Base-by-base conservation (phyloP, 306 rosid genomes). In the Begonia fuchsioides region DNA sequence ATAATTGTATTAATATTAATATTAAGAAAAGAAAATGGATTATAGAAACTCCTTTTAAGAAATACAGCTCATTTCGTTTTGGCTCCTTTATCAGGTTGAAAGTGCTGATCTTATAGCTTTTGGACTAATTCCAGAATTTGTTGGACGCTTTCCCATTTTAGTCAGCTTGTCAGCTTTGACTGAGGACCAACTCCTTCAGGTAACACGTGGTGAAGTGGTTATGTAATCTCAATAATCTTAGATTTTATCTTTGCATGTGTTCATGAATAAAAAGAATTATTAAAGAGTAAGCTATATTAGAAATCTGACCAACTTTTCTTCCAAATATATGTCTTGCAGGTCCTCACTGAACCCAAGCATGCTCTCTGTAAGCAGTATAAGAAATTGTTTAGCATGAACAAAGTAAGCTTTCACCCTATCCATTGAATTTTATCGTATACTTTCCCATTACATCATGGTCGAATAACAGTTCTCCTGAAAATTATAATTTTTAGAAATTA, bases 71-170 rank as follows among this genome's bases (percentile, higher is more conserved):
- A 9, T 35, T 43, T 65, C 10, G 13, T 47, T 44, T 52, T 54
- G 57, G 44, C 49, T 26, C 16, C 41, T 74, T 76, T 58, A n/a
- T 56, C 87, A 88, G 97, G 97, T 78, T 62, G 97, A 84, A 72
- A 88, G 97, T 78, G 51, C 90, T 17, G 97, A 88, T 84, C 95
- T 88, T 47, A 81, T 88, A 66, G 84, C 95, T 13, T 88, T 76
- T 67, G 97, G 97, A 19, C 95, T 88, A 66, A 84, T 88, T 67
- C 95, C 97, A n/a, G 97, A 88, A 77, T 88, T 88, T 72, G 76
- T 88, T 50, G 97, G 97, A 53, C 80, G 97, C 51, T 88, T 88
- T 68, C 93, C 97, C 39, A 84, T 88, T 66, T 75, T 88, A 66
- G 90, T 88, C 51, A 88, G 90, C 65, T 72, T 84, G 67, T 70